Evolutionary conservation across 2,329 filamentous ascomycete genomes (phyloP), one percentile per base, ranked within the genome.

Genomic region (Xylaria sp.): DNA sequence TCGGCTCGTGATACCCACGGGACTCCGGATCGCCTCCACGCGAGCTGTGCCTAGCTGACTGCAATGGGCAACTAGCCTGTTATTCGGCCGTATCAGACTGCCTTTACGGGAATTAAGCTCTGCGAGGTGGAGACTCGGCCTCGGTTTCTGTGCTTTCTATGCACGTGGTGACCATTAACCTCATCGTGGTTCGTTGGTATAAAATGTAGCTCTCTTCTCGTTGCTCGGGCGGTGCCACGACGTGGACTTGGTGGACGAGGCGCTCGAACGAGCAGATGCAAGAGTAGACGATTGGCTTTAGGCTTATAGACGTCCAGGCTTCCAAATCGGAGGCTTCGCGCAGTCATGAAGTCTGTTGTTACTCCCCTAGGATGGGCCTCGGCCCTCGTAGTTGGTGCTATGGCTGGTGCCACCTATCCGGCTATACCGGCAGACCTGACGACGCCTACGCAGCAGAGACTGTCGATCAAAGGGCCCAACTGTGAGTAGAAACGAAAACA

Each of bases 401-500:
- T 72, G 60, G 75, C 75, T 5, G 63, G 69, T 60, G 79, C 77
- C 3, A 81, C 78, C 61, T 85, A 82, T 70, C 85, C 85, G 7
- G 57, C 81, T 6, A 82, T 82, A 42, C 85, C 85, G 0, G 50
- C 71, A 0, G 86, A 88, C 70, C 68, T 82, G 76, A 84, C 85
- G 2, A 88, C 85, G 1, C 85, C 86, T 2, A 80, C 83, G 19
- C 86, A 88, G 74, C 85, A 87, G 73, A 84, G 86, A 4, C 78
- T 88, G 61, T 82, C 85, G 19, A 79, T 87, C 11, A 83, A 83
- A 53, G 84, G 83, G 1, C 80, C 82, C 0, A 82, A 83, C 68
- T 78, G 85, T 86, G 71, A 77, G 81, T 75, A 53, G 0, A 27
- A 60, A 45, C 55, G 27, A 50, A 17, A 53, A 53, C 12, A 1